Evolutionary conservation across 2,329 filamentous ascomycete species (phyloP).

Genomic region (Ophiognomonia clavigignenti-juglandacearum): DNA sequence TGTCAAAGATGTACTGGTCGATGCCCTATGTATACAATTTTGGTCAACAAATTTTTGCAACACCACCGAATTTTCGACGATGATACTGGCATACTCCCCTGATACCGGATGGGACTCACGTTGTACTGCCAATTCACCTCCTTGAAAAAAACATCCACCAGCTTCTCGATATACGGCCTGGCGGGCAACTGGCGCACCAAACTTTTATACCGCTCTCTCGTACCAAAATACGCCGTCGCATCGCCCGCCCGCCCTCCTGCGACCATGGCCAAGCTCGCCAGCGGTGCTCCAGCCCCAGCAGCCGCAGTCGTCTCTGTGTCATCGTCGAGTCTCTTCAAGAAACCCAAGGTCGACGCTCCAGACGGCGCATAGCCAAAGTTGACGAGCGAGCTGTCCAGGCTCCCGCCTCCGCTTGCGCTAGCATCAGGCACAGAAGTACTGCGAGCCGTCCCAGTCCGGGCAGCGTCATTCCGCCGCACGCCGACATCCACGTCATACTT

Average conservation of each 20-base stretch:
- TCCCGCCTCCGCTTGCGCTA: too few species aligned
- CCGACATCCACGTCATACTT: background rate
- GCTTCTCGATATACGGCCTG: conserved; percentile 47
- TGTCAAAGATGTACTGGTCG: conserved; percentile 47
- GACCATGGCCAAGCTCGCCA: conserved; percentile 28
- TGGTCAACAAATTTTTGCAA: too few species aligned
- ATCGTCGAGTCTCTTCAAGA: conserved; percentile 54
- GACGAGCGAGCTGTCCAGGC: too few species aligned
- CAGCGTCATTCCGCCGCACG: background rate
- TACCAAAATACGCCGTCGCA: conserved; percentile 33
- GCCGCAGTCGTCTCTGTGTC: too few species aligned
- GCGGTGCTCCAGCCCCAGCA: too few species aligned
- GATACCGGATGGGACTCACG: too few species aligned
- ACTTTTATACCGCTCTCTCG: conserved; percentile 53
- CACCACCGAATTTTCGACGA: background rate
- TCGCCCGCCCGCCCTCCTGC: conserved; percentile 25
- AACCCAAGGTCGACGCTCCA: conserved; percentile 47
- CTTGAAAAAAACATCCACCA: conserved; percentile 50
- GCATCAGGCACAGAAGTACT: too few species aligned
- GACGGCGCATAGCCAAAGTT: conserved; percentile 52
- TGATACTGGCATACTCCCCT: too few species aligned
- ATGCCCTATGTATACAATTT: conserved; percentile 39
- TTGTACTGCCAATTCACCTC: conserved; percentile 56
- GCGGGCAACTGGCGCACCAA: conserved; percentile 54
- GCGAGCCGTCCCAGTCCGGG: too few species aligned